Conservation (phyloP, 208 protist species). For the Entamoeba histolytica region DNA sequence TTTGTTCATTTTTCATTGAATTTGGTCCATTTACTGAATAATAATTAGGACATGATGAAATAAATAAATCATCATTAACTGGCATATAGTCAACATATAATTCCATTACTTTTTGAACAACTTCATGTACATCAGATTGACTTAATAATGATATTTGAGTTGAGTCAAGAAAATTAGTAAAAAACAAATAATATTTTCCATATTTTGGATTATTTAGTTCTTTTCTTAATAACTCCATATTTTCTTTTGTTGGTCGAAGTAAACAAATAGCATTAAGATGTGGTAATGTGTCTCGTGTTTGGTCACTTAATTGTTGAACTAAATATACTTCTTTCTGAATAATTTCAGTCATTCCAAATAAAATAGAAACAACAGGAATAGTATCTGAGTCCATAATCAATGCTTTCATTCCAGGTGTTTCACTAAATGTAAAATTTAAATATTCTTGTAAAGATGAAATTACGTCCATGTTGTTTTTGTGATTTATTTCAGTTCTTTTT, state of each 20-base stretch:
- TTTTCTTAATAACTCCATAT: neutral
- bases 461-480: neutral
- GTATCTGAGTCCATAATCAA: neutral
- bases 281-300: neutral
- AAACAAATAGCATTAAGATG: neutral
- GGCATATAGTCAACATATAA: neutral
- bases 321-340: neutral
- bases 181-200: neutral
- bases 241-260: neutral
- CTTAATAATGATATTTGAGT: neutral
- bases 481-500: no score
- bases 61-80: neutral
- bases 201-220: neutral
- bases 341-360: neutral
- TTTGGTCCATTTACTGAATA: neutral
- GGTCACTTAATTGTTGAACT: neutral
- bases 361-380: neutral
- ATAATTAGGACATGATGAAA: neutral
- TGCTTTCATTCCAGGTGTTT: neutral
- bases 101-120: neutral
- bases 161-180: neutral
- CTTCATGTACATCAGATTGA: neutral
- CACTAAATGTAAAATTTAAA: neutral
- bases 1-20: neutral
- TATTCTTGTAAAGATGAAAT: neutral